A percentile compares a stretch with the other conserved stretches of the same genome.
Conservation (phyloP, 306 rosid species). For the Rosa rugosa region DNA sequence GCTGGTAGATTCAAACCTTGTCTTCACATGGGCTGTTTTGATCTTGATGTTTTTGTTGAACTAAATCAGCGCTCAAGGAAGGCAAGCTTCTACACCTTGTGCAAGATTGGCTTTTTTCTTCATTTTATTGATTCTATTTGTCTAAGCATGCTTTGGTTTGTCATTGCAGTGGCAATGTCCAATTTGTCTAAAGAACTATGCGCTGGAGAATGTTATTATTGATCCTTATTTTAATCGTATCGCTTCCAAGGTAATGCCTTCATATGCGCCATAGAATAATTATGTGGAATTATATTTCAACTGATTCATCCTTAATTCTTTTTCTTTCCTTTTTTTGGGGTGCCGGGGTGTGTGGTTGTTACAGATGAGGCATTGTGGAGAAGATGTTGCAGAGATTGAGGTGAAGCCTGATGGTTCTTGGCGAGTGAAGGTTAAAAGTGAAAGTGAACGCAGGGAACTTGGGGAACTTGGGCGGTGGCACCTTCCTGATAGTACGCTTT, state of each 20-base stretch:
- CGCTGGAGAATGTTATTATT: conserved; percentile 77
- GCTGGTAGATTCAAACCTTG: conserved; percentile 99
- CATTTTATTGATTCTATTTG: conserved; percentile 17
- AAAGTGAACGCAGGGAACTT: conserved; percentile 69
- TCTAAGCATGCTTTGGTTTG: conserved; percentile 31
- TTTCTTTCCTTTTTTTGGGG: neutral
- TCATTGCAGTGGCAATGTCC: conserved; percentile 99
- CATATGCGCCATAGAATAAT: neutral
- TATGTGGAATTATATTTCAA: neutral
- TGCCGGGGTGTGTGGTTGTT: conserved; percentile 10
- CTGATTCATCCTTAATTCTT: neutral
- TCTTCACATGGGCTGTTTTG: conserved; percentile 93
- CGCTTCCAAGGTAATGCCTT: conserved; percentile 60
- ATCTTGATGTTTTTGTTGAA: conserved; percentile 97
- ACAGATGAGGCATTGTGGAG: conserved; percentile 89
- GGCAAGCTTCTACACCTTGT: conserved; percentile 47
- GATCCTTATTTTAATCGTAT: conserved; percentile 95
- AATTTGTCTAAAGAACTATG: conserved; percentile 81
- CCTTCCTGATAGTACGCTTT: conserved; percentile 63
- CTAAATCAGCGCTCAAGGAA: conserved; percentile 94
- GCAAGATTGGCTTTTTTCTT: neutral
- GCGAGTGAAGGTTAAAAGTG: conserved; percentile 87
- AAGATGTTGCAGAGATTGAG: conserved; percentile 85
- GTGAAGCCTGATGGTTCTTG: conserved; percentile 96
- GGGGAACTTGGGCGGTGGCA: conserved; percentile 82